Percentiles rank a stretch among this genome's conserved stretches.
phyloP scores from a whole-genome alignment of 768 basidiomycete genomes.

The Pleurotus ostreatus region DNA sequence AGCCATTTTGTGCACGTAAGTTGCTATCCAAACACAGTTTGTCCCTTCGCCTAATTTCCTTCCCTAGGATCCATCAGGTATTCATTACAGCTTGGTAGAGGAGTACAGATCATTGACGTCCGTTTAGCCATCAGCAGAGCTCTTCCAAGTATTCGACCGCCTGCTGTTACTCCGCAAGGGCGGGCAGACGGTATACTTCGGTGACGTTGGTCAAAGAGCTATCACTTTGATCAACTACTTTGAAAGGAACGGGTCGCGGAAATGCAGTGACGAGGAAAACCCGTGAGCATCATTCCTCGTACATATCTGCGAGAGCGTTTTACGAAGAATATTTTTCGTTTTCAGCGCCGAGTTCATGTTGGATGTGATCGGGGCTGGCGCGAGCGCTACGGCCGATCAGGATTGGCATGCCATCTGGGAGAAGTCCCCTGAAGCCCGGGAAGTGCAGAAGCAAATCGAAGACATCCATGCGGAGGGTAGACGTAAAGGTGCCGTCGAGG shows the following conservation, averaged over 20 bases:
- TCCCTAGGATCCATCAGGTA: slow-evolving; percentile 41
- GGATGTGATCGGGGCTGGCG: slow-evolving; percentile 73
- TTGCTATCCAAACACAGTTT: no score
- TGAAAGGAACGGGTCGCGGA: slow-evolving; percentile 48
- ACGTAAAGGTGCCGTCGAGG: slow-evolving; percentile 32
- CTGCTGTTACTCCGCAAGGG: slow-evolving; percentile 62
- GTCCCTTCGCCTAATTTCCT: not conserved
- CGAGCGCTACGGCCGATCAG: slow-evolving; percentile 43
- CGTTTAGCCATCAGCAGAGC: slow-evolving; percentile 20
- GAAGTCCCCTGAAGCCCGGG: not conserved
- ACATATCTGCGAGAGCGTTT: not conserved
- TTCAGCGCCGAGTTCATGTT: slow-evolving; percentile 59
- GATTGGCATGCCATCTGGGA: slow-evolving; percentile 48
- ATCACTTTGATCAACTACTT: slow-evolving; percentile 57
- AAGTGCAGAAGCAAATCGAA: slow-evolving; percentile 31
- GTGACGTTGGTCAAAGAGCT: slow-evolving; percentile 51
- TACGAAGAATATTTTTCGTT: slow-evolving; percentile 19
- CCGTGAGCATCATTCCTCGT: slow-evolving; percentile 34
- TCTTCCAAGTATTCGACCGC: slow-evolving; percentile 48
- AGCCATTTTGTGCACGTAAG: slow-evolving; percentile 79
- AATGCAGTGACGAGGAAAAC: slow-evolving; percentile 53
- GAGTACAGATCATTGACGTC: not conserved
- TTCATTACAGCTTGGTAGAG: not conserved
- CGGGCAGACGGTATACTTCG: slow-evolving; percentile 57
- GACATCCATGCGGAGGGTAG: slow-evolving; percentile 50